Percentiles rank a stretch among this genome's conserved stretches.
Evolutionary conservation across 2,329 filamentous ascomycete species (phyloP).

Genomic region (Chalaropsis thielavioides): DNA sequence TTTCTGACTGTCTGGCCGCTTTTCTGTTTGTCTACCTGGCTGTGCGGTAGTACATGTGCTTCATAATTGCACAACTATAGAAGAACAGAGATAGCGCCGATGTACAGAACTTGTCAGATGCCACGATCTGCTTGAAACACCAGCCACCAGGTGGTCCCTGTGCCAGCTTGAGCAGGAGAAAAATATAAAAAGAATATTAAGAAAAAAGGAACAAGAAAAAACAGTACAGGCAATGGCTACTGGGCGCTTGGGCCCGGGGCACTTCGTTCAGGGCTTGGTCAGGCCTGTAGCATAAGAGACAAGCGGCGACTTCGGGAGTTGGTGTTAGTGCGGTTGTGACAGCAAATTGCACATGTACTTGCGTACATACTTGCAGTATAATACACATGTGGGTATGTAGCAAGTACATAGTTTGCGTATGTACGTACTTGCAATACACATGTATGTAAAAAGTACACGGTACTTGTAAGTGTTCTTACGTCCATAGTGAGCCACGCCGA

Average conservation of each 20-base stretch:
- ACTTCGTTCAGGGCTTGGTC: not conserved
- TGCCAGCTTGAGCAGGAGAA: not conserved
- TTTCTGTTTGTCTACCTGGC: no score
- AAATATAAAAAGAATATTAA: not conserved
- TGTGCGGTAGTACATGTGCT: not conserved
- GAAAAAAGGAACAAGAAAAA: not conserved
- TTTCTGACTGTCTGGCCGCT: no score
- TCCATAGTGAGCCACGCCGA: no score
- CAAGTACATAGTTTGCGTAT: no score
- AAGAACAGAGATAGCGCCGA: not conserved
- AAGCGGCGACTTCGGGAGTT: not conserved
- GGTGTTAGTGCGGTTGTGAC: no score
- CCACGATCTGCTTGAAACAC: conserved; percentile 2
- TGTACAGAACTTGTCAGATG: not conserved
- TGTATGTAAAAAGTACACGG: not conserved
- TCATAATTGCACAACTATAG: not conserved
- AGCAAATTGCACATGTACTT: no score
- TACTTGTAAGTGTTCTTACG: not conserved
- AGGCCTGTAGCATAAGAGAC: not conserved
- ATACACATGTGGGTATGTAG: no score
- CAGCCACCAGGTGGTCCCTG: not conserved
- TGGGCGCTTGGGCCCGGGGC: no score
- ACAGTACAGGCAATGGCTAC: not conserved
- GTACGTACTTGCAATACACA: no score
- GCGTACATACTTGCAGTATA: no score